Percentiles rank a stretch among this genome's conserved stretches.
phyloP scores from a whole-genome alignment of 352 stramenopile species.

The Paralagenidium karlingii region DNA sequence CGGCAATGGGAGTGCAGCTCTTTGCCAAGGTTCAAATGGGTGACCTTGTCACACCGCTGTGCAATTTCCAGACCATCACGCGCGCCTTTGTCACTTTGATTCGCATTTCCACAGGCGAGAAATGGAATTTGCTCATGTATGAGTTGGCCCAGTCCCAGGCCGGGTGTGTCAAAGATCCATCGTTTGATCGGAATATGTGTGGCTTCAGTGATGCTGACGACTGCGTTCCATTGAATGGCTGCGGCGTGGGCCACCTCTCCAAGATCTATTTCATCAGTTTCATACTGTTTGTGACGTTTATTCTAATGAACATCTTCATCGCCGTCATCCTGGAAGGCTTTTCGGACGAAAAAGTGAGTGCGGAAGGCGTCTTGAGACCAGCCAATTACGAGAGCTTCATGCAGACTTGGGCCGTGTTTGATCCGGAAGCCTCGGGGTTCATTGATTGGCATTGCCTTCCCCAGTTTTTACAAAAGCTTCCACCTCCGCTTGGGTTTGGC shows the following conservation, averaged over 20 bases:
- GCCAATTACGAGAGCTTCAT: constrained; percentile 77
- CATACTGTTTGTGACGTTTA: constrained; percentile 79
- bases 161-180: constrained; percentile 24
- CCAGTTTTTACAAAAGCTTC: constrained; percentile 42
- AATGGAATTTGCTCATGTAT: constrained; percentile 88
- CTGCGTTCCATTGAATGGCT: constrained; percentile 57
- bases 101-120: constrained; percentile 85
- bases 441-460: constrained; percentile 57
- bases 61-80: constrained; percentile 83
- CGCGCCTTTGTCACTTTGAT: constrained; percentile 53
- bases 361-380: constrained; percentile 29
- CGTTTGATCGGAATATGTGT: constrained; percentile 40
- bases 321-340: constrained; percentile 87
- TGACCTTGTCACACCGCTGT: constrained; percentile 39
- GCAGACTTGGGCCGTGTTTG: constrained; percentile 55
- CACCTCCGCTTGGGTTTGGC: constrained; percentile 57
- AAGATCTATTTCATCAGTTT: constrained; percentile 81
- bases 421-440: constrained; percentile 75
- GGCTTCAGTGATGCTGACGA: constrained; percentile 27
- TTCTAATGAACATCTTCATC: constrained; percentile 89
- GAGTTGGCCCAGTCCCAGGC: constrained; percentile 53
- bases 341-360: constrained; percentile 58
- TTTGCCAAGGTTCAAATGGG: constrained; percentile 78
- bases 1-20: constrained; percentile 81
- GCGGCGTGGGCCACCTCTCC: constrained; percentile 35